Conservation (phyloP, 352 stramenopile genomes). For the Pythium phragmitis region DNA sequence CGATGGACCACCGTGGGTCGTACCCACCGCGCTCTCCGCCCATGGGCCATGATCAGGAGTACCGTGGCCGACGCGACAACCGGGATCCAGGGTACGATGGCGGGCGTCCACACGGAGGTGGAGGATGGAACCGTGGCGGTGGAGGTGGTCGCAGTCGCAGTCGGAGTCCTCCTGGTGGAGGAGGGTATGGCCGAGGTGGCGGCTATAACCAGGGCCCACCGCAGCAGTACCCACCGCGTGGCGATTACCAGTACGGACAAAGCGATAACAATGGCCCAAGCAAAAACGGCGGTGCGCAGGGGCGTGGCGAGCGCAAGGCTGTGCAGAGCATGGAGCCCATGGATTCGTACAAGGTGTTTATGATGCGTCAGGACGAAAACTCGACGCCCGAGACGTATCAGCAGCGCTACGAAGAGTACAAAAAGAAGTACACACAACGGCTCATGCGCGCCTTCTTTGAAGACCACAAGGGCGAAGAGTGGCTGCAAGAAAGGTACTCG, state of each 20-base stretch:
- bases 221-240: slow-evolving; percentile 13
- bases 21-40: slow-evolving; percentile 22
- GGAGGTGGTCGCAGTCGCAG: slow-evolving; percentile 34
- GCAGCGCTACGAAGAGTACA: slow-evolving; percentile 88
- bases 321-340: slow-evolving; percentile 62
- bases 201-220: slow-evolving; percentile 19
- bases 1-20: slow-evolving; percentile 29
- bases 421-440: slow-evolving; percentile 83
- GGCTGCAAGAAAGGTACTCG: slow-evolving; percentile 85
- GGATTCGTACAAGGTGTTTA: slow-evolving; percentile 86
- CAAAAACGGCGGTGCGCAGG: slow-evolving; percentile 15
- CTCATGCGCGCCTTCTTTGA: slow-evolving; percentile 85
- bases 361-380: slow-evolving; percentile 87
- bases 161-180: slow-evolving; percentile 31
- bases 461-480: slow-evolving; percentile 81
- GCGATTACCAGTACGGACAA: slow-evolving; percentile 17
- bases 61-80: slow-evolving; percentile 32
- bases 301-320: slow-evolving; percentile 30
- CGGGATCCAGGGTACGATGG: slow-evolving; percentile 29
- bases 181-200: slow-evolving; percentile 14
- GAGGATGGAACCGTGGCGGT: slow-evolving; percentile 18
- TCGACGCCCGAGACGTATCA: slow-evolving; percentile 78
- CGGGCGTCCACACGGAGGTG: slow-evolving; percentile 18
- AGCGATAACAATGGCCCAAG: slow-evolving; percentile 1
- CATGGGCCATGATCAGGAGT: slow-evolving; percentile 23